phyloP scores from a whole-genome alignment of 2,329 filamentous ascomycete genomes.

The Fusarium sp. region DNA sequence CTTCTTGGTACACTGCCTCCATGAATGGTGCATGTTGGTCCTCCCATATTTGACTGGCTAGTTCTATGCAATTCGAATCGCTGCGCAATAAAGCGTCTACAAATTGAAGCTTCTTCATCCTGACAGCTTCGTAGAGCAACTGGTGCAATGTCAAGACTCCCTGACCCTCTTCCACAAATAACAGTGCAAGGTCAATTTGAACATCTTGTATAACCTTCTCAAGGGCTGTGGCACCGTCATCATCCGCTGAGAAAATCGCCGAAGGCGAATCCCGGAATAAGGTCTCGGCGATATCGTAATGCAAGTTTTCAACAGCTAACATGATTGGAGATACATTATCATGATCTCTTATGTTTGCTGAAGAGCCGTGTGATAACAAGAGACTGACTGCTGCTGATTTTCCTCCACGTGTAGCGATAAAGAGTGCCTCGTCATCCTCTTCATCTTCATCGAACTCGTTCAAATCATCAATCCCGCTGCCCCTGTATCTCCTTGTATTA shows the following conservation, averaged over 20 bases:
- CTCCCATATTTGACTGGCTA: accelerated
- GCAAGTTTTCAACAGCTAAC: accelerated
- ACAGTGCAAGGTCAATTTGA: neutral
- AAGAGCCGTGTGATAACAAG: neutral
- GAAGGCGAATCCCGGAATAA: neutral
- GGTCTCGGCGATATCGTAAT: accelerated
- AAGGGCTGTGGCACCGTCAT: accelerated
- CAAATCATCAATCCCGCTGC: accelerated
- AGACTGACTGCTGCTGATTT: accelerated
- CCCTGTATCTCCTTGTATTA: neutral
- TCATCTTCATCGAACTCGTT: neutral
- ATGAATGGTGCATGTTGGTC: accelerated
- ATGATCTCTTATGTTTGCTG: accelerated
- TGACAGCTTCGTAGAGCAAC: neutral
- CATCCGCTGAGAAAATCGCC: accelerated
- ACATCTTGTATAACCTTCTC: accelerated
- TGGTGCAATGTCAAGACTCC: neutral
- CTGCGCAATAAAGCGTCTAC: no score
- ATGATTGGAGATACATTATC: accelerated
- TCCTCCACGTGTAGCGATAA: neutral
- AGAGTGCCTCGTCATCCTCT: neutral
- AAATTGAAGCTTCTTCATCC: no score
- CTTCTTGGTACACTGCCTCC: accelerated
- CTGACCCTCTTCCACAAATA: neutral
- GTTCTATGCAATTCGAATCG: no score